Conservation (phyloP, 2,329 filamentous ascomycete species). For the Claviceps digitariae region DNA sequence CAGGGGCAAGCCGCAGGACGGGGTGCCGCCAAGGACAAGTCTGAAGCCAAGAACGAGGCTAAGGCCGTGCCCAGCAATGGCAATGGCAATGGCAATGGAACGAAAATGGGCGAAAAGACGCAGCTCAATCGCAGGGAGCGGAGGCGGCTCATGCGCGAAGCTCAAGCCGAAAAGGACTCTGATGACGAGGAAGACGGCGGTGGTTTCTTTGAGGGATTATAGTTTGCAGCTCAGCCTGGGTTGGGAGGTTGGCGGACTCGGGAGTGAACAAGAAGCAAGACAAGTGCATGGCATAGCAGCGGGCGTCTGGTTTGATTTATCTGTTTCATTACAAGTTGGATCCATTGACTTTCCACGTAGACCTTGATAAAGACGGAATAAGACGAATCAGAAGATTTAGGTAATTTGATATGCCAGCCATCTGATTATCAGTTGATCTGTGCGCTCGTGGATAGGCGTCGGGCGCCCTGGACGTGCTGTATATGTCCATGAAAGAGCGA, state of each 20-base stretch:
- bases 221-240: not conserved
- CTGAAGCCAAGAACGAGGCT: slow-evolving; percentile 10
- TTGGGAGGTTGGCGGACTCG: not conserved
- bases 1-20: not conserved
- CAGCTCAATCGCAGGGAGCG: slow-evolving; percentile 23
- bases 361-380: not conserved
- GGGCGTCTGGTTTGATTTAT: not conserved
- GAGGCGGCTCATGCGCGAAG: slow-evolving; percentile 21
- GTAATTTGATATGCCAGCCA: not conserved
- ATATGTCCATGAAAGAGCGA: not conserved
- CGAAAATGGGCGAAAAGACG: slow-evolving; percentile 12
- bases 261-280: not conserved
- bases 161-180: slow-evolving; percentile 19
- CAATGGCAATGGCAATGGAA: not conserved
- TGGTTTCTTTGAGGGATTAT: slow-evolving; percentile 31
- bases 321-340: not conserved
- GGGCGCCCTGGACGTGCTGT: not conserved
- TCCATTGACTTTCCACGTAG: not conserved
- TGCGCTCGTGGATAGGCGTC: not conserved
- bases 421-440: not conserved
- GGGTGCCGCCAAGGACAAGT: slow-evolving; percentile 7
- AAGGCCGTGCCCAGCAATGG: not conserved
- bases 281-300: not conserved
- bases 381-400: not conserved
- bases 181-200: slow-evolving; percentile 37